Evolutionary conservation across 176 grass and related monocot species (phyloP), one percentile per base, ranked within the genome.

Genomic region (Calamus simplicifolius): DNA sequence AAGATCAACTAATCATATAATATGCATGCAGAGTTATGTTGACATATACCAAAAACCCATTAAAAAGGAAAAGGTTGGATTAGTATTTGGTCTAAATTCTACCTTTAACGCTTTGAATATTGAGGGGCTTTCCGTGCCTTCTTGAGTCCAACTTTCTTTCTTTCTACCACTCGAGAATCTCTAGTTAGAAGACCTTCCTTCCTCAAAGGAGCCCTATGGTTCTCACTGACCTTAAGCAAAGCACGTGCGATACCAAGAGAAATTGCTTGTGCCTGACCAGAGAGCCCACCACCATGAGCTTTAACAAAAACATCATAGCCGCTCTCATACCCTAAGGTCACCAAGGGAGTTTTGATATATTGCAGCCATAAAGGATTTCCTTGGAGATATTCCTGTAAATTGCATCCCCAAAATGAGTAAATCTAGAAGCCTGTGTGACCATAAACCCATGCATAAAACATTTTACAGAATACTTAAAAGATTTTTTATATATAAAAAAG

Each of bases 131-230:
- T 98, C 56, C 93, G 83, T 52, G 93, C 93, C 80, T 98, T 98
- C 74, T 66, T 98, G 16, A 91, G 80, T 58, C 93, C 93, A 23
- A 85, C 71, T 68, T 98, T 98, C 87, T 98, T 98, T 65, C 93
- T 85, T 63, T 98, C 93, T n/a, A 98, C 93, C 7, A 98, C 59
- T 70, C 93, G 87, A 26, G 93, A 79, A 70, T 98, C 93, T 82
- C 93, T 87, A 0, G 87, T 92, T 29, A 98, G 72, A 50, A 98
- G 89, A 27, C 84, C 87, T 63, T 98, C 87, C 8, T 71, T 71
- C 69, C 70, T 85, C 54, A 98, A 77, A 29, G 93, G 55, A 52
- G 58, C 63, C 64, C 65, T 79, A 66, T 85, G 78, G n/a, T 86
- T 75, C 6, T 63, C 72, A 63, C 84, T 92, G 59, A 98, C 81